Base-by-base conservation (phyloP, 208 protist genomes). In the Acanthamoeba sp. region DNA sequence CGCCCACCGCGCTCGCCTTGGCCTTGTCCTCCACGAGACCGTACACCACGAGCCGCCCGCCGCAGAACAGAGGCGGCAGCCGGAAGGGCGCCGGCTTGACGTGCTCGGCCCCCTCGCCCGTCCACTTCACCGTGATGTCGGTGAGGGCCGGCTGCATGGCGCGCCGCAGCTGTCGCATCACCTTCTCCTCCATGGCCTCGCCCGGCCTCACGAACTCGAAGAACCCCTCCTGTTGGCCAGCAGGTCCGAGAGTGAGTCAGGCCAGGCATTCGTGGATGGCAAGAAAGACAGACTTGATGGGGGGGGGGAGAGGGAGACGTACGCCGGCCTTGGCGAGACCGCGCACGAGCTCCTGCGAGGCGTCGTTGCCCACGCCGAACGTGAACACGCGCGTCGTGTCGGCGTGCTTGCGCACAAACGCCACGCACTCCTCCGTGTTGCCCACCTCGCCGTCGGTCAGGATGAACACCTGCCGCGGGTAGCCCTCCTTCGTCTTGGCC, bases 91-190 rank as follows among this genome's bases (percentile, higher is more conserved):
- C 50, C 45, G 38, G 88, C 55, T 80, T 3, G 16, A 80, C 38
- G 36, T 27, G 27, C 27, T 18, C 18, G 40, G 36, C 42, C 20
- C 24, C 16, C 29, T 38, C 38, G n/a, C 52, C 80, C 71, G 45
- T 80, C 78, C 94, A 96, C 48, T 34, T 38, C 3, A 96, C 88
- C 0, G 34, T 57, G 38, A 96, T 85, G 78, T 96, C 92, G 22
- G 73, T 91, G 76, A 96, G 85, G 7, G 94, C 94, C 10, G 95
- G 95, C 82, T 95, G 94, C n/a, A 95, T 55, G n/a, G 82, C 73
- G n/a, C 95, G 38, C 32, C 78, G 64, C 14, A 96, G 59, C 55
- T 95, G 94, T 1, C 87, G 40, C 48, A 94, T 92, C 10, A 96
- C 73, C 50, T 96, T 96, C n/a, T 91, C 92, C 32, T 94, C 45